These are phyloP conservation scores for Didymella pomorum DNA, from an alignment of 2,329 filamentous ascomycete genomes.

Conservation along the genomic window DNA sequence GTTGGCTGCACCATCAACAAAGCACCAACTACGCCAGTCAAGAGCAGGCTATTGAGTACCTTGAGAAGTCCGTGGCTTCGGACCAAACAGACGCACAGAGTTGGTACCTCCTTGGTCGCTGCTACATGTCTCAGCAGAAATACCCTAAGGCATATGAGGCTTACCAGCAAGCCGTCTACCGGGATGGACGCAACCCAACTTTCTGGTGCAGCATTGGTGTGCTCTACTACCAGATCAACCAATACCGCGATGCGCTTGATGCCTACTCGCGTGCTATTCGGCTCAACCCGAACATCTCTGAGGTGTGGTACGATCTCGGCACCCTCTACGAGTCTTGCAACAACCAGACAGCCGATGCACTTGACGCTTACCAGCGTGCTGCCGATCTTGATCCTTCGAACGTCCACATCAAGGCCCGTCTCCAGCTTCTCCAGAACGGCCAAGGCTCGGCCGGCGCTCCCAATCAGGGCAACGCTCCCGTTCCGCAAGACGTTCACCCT, in stretches of 20 bases:
- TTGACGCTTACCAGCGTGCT: constrained; percentile 94
- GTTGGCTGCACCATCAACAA: constrained; percentile 97
- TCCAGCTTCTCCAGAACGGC: constrained; percentile 86
- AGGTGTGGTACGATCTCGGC: constrained; percentile 98
- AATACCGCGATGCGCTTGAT: constrained; percentile 96
- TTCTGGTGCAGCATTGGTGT: constrained; percentile 99
- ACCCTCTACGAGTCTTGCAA: constrained; percentile 99
- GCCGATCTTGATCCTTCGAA: constrained; percentile 93
- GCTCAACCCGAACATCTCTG: constrained; percentile 96
- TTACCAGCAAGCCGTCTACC: constrained; percentile 98
- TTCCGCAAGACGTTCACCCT: constrained; percentile 94
- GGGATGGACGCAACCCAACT: constrained; percentile 94
- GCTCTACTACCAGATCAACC: constrained; percentile 99
- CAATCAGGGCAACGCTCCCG: constrained; percentile 77
- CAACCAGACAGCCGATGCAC: constrained; percentile 95
- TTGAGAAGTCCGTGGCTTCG: constrained; percentile 94
- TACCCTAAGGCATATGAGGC: constrained; percentile 98
- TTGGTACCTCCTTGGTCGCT: constrained; percentile 96
- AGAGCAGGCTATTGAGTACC: constrained; percentile 93
- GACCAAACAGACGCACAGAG: constrained; percentile 96
- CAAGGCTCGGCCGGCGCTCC: constrained; percentile 73
- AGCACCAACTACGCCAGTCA: constrained; percentile 91
- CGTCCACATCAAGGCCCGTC: constrained; percentile 92
- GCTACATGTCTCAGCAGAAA: constrained; percentile 99
- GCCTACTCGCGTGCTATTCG: constrained; percentile 97